Evolutionary conservation across 306 rosid genomes (phyloP).

Genomic region (Clitoria ternatea): DNA sequence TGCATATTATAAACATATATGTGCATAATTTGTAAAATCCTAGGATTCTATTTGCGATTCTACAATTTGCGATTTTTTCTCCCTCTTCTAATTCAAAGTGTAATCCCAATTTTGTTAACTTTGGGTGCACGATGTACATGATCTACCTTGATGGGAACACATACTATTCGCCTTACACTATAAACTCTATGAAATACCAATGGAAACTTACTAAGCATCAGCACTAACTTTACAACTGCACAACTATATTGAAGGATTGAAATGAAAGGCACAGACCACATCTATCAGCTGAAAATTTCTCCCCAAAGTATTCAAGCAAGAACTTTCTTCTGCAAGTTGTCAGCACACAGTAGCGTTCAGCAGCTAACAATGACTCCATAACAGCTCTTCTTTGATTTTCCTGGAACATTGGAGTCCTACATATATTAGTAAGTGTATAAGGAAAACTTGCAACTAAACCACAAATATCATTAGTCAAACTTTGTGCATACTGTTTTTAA

Average conservation of each 20-base stretch:
- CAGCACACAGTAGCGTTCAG: constrained; percentile 67
- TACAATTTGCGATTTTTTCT: too few species aligned
- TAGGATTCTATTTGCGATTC: too few species aligned
- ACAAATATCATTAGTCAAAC: background rate
- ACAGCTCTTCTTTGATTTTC: constrained; percentile 74
- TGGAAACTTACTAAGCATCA: background rate
- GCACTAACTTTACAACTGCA: background rate
- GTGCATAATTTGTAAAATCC: too few species aligned
- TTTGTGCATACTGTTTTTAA: constrained; percentile 48
- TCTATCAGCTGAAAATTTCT: constrained; percentile 50
- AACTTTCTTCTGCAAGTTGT: constrained; percentile 82
- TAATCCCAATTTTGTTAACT: too few species aligned
- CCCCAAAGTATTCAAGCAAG: constrained; percentile 83
- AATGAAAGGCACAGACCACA: constrained; percentile 61
- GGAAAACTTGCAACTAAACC: constrained; percentile 12
- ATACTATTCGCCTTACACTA: background rate
- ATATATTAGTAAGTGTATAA: constrained; percentile 17
- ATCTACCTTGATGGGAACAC: background rate
- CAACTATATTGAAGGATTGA: constrained; percentile 20
- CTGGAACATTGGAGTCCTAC: constrained; percentile 38
- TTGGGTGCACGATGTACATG: constrained; percentile 7
- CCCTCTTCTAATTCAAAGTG: too few species aligned
- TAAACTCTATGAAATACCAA: constrained; percentile 9
- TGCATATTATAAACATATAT: too few species aligned
- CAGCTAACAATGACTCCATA: constrained; percentile 68